Percentiles rank a stretch among this genome's conserved stretches.
Conservation (phyloP, 139 green algal species). For the Chlamydomonas incerta region DNA sequence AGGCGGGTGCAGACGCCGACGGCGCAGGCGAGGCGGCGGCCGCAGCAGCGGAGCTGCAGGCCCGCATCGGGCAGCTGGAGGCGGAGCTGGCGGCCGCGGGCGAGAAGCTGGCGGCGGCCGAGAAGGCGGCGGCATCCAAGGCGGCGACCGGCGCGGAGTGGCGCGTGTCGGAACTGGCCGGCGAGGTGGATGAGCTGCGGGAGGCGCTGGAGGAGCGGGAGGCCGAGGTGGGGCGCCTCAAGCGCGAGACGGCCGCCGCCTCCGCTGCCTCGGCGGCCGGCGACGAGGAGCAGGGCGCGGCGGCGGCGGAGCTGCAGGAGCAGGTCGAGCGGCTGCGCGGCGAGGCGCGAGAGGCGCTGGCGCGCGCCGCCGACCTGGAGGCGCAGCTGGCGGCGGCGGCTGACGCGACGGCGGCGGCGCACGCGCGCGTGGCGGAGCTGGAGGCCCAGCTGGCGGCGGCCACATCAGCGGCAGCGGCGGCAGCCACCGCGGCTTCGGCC, state of each 20-base stretch:
- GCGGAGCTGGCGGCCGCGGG: neutral
- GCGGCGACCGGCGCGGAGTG: neutral
- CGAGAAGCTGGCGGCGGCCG: neutral
- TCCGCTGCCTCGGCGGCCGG: neutral
- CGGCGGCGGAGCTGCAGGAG: neutral
- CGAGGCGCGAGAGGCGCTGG: neutral
- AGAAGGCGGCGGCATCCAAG: neutral
- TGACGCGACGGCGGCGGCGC: neutral
- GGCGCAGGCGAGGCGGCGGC: neutral
- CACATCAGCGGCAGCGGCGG: neutral
- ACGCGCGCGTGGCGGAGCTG: slow-evolving; percentile 23
- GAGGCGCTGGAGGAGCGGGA: neutral
- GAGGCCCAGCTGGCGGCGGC: neutral
- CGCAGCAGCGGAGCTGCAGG: neutral
- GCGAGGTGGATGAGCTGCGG: neutral
- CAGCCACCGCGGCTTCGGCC: neutral
- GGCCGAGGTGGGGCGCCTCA: neutral
- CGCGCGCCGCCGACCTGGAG: neutral
- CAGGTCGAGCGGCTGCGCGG: neutral
- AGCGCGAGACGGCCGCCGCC: neutral
- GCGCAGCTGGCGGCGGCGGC: neutral
- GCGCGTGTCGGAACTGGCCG: slow-evolving; percentile 9
- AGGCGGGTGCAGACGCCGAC: neutral
- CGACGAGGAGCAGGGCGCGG: neutral
- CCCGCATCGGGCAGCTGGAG: neutral